Percentiles rank a stretch among this genome's conserved stretches.
Conservation (phyloP, 768 basidiomycete genomes). For the Lactarius vividus region DNA sequence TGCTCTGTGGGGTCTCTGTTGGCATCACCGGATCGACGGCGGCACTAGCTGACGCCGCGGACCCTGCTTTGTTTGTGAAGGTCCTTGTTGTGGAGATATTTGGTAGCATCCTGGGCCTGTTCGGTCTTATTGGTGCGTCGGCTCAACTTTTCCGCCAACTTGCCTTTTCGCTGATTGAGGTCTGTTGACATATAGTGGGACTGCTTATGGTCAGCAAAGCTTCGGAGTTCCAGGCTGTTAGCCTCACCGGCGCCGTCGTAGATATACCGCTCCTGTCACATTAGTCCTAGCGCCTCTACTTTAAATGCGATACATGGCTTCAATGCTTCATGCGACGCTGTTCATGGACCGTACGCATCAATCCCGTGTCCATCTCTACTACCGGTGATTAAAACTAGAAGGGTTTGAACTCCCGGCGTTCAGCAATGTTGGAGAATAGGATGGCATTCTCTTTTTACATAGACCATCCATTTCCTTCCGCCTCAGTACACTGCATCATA, state of each 20-base stretch:
- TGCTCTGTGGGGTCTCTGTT: constrained; percentile 91
- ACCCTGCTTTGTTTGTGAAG: constrained; percentile 93
- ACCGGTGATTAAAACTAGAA: constrained; percentile 96
- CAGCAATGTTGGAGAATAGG: not conserved
- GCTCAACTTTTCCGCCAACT: not conserved
- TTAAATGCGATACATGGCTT: not conserved
- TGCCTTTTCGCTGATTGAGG: constrained; percentile 8
- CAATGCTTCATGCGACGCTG: not conserved
- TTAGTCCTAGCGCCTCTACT: not conserved
- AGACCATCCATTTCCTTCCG: not conserved
- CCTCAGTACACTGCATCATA: too few species aligned
- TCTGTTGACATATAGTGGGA: constrained; percentile 52
- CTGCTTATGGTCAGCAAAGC: constrained; percentile 73
- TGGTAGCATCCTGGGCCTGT: constrained; percentile 86
- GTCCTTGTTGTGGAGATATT: constrained; percentile 96
- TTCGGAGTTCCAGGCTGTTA: constrained; percentile 51
- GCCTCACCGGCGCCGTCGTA: constrained; percentile 6
- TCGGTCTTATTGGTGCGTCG: constrained; percentile 84
- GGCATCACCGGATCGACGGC: constrained; percentile 95
- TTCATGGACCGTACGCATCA: constrained; percentile 77
- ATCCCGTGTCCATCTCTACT: constrained; percentile 83
- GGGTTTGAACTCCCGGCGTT: constrained; percentile 63
- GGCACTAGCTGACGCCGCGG: constrained; percentile 91
- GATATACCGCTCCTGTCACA: constrained; percentile 12
- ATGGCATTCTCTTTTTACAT: not conserved